Evolutionary conservation across 768 basidiomycete genomes (phyloP).

Genomic region (Suillus clintonianus): DNA sequence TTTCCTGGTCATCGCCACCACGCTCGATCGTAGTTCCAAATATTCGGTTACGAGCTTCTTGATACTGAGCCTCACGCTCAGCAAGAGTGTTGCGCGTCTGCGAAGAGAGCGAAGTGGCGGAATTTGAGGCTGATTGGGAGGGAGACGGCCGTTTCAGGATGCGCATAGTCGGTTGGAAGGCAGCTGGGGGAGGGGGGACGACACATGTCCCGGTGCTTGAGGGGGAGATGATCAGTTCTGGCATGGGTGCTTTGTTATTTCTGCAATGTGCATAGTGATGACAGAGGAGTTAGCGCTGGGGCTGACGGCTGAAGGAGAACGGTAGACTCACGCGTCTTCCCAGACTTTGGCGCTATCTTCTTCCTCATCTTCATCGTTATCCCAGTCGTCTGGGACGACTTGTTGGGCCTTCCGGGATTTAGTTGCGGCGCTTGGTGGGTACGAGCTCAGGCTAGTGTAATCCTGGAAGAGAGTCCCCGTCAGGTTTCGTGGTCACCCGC

Average conservation of each 20-base stretch:
- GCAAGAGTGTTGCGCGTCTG: slow-evolving; percentile 41
- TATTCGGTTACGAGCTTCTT: slow-evolving; percentile 72
- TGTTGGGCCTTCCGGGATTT: slow-evolving; percentile 4
- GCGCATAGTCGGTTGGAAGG: slow-evolving; percentile 62
- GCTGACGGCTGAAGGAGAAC: slow-evolving; percentile 1
- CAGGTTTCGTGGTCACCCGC: neutral
- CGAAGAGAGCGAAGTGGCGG: slow-evolving; percentile 14
- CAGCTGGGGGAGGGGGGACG: slow-evolving; percentile 53
- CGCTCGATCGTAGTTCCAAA: slow-evolving; percentile 46
- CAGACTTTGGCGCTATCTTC: slow-evolving; percentile 56
- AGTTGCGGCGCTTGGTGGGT: neutral
- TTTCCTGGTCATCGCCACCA: neutral
- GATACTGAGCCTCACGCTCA: slow-evolving; percentile 73
- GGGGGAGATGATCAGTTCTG: slow-evolving; percentile 51
- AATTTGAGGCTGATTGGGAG: slow-evolving; percentile 18
- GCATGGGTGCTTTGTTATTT: slow-evolving; percentile 68
- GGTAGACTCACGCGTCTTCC: slow-evolving; percentile 66
- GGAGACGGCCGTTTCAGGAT: slow-evolving; percentile 71
- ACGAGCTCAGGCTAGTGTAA: neutral
- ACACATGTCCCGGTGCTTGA: slow-evolving; percentile 39
- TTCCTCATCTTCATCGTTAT: slow-evolving; percentile 48
- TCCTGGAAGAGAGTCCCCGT: neutral
- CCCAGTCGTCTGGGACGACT: slow-evolving; percentile 57
- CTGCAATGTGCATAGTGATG: slow-evolving; percentile 31
- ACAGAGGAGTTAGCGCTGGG: neutral